Evolutionary conservation across 257 asterid genomes (phyloP), one percentile per base, ranked within the genome.

Genomic region (Solanum habrochaites): DNA sequence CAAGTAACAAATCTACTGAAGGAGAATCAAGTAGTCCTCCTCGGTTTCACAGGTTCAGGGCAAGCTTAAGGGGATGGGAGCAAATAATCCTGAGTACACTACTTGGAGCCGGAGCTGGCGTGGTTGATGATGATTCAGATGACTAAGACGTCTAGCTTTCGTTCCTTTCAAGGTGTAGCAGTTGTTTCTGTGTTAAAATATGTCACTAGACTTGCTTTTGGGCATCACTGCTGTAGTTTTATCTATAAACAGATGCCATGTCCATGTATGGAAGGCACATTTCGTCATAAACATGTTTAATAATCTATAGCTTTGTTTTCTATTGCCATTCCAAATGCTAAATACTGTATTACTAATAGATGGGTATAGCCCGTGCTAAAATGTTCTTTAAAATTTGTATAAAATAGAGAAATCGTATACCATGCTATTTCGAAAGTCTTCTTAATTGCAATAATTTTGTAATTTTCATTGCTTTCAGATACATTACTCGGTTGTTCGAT

Each of bases 1-100:
- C 91, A n/a, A 20, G 86, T 20, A 83, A 85, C 42, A 86, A 85
- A 27, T 52, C 88, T 16, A 43, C 85, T 16, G 89, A 86, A 67
- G 87, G 86, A 31, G 93, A 86, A 85, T 85, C 93, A 1, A 92
- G 93, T n/a, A 86, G 91, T 84, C 70, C 91, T 67, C 74, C 80
- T 56, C 90, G 88, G 85, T 85, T 91, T 82, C 92, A 86, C 86
- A 90, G 80, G 80, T 72, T 72, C 47, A 37, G 80, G 80, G 47
- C 47, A 35, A 72, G 47, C 47, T 72, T 93, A 58, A 90, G 96
- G 88, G 87, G 92, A 52, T 94, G 96, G 95, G 94, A 94, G 90
- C 94, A 91, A 35, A 83, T 92, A 86, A 89, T 94, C 85, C 64
- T 93, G 37, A 90, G 87, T 89, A 86, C 94, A 2, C 82, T 91